Base-by-base conservation (phyloP, 73 alveolate genomes). In the Paramecium sonneborni region DNA sequence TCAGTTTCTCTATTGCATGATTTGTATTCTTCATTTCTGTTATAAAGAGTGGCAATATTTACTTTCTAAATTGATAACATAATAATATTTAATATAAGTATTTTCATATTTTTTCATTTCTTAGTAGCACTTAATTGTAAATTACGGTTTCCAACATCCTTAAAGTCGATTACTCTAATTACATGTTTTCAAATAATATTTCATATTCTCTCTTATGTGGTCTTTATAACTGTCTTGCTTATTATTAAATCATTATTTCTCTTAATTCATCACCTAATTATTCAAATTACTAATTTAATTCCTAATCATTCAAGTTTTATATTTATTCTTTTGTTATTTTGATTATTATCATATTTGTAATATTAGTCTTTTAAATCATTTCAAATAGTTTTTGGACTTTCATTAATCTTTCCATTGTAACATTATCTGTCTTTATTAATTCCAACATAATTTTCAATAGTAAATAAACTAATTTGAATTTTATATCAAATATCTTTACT, bases 21-120 rank as follows among this genome's bases (percentile, higher is more conserved):
- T 43, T 79, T 38, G 74, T 79, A 79, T 79, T 79, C 90, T 24
- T 79, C 90, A 6, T 43, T 39, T 39, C 57, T 44, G 44, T 76
- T 76, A 39, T 76, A 76, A 18, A 76, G 88, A 37, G 46, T 5
- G 12, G 90, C 90, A 12, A 79, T 24, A 46, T 79, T 79, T 44
- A 79, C 90, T 79, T 79, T 79, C 84, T 62, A 26, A 62, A 32
- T 62, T 62, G 39, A 62, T 12, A 62, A 62, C 84, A 62, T 62
- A 52, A 52, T 52, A 52, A 52, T n/a, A n/a, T 52, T 52, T 52
- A 62, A 11, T 62, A 62, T 62, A 62, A 62, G 68, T 62, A 62
- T 62, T n/a, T 57, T 62, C 39, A 62, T 21, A 62, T 62, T 11
- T 7, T 30, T 12, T 62, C 39, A 30, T 62, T 62, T 62, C 84